Evolutionary conservation across 2,329 filamentous ascomycete genomes (phyloP).

Genomic region (Mariannaea elegans): DNA sequence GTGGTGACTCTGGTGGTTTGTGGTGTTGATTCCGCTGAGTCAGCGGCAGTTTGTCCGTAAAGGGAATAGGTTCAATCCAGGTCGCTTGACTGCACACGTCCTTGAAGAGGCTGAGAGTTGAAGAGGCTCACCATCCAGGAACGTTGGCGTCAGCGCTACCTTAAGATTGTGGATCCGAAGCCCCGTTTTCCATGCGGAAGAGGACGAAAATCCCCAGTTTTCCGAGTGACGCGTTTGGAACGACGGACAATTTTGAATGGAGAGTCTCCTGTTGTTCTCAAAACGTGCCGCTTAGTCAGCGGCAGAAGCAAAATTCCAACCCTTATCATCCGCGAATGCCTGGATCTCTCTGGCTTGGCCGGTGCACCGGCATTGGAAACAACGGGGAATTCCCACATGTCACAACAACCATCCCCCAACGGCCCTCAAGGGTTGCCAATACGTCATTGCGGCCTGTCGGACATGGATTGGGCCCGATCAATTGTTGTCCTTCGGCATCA

Average conservation of each 20-base stretch:
- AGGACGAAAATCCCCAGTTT: background rate
- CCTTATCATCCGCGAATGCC: no score
- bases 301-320: background rate
- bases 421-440: background rate
- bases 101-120: no score
- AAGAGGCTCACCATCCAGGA: background rate
- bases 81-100: background rate
- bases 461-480: background rate
- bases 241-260: no score
- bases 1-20: background rate
- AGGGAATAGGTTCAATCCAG: background rate
- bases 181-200: slow-evolving; percentile 6
- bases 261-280: background rate
- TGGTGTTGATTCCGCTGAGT: slow-evolving; percentile 11
- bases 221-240: no score
- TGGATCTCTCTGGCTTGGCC: background rate
- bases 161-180: background rate
- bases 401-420: slow-evolving; percentile 5
- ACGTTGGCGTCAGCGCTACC: background rate
- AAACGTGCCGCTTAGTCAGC: background rate
- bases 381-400: background rate
- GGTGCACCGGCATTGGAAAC: background rate
- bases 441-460: slow-evolving; percentile 11
- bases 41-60: slow-evolving; percentile 10
- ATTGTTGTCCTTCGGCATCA: background rate